Percentiles rank a stretch among this genome's conserved stretches.
Conservation (phyloP, 805 yeast genomes). For the Metschnikowia orientalis region DNA sequence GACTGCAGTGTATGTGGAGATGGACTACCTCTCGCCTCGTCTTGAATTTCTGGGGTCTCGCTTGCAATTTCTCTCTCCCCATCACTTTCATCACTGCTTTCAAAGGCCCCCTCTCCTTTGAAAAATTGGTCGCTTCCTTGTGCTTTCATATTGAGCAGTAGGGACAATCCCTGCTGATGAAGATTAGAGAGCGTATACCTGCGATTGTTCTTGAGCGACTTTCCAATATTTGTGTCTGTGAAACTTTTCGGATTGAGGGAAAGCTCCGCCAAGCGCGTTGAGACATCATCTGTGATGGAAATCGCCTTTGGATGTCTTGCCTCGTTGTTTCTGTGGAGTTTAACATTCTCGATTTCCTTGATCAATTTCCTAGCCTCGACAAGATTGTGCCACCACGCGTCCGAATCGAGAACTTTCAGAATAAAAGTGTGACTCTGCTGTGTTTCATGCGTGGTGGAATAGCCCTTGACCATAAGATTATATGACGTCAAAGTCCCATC, state of each 20-base stretch:
- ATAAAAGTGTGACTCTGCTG: conserved; percentile 38
- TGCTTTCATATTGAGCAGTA: conserved; percentile 74
- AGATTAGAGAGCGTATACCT: conserved; percentile 57
- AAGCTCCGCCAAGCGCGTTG: conserved; percentile 21
- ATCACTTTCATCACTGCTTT: conserved; percentile 23
- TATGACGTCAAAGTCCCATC: conserved; percentile 56
- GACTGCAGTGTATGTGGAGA: too few species aligned
- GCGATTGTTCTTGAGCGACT: conserved; percentile 27
- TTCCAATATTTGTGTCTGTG: conserved; percentile 11
- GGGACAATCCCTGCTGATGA: conserved; percentile 62
- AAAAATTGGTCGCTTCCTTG: conserved; percentile 30
- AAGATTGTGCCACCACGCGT: conserved; percentile 83
- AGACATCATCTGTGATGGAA: conserved; percentile 9
- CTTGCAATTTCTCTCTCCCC: conserved; percentile 14
- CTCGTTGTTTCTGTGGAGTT: conserved; percentile 14
- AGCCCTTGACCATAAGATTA: conserved; percentile 74
- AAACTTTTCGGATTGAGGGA: conserved; percentile 18
- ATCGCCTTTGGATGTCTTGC: conserved; percentile 8
- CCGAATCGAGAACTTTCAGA: conserved; percentile 48
- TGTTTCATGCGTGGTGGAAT: conserved; percentile 29
- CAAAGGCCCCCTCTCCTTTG: conserved; percentile 22
- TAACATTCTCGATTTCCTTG: conserved; percentile 31
- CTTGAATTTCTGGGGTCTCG: not conserved
- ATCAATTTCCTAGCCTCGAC: conserved; percentile 49
- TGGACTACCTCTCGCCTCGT: not conserved